These are phyloP conservation scores for Colletotrichum sp. DNA, from an alignment of 2,329 filamentous ascomycete genomes.

Conservation along the genomic window DNA sequence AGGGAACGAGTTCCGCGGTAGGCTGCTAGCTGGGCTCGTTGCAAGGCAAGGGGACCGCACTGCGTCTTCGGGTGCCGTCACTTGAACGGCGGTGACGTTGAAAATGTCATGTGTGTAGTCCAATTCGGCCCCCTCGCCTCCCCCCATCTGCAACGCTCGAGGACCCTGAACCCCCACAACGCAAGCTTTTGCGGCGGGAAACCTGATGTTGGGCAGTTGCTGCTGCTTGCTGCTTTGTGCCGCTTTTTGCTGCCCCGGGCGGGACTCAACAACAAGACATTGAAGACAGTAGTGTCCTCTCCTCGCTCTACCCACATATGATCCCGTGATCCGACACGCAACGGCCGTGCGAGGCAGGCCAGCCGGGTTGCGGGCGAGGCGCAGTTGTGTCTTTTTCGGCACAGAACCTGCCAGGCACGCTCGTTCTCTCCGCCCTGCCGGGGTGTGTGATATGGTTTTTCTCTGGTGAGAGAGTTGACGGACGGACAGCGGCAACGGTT, in stretches of 20 bases:
- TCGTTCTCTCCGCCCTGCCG: neutral
- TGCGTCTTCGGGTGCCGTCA: neutral
- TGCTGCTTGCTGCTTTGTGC: neutral
- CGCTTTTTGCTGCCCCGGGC: neutral
- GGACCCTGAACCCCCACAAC: constrained; percentile 4
- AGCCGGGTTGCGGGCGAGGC: neutral
- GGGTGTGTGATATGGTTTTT: neutral
- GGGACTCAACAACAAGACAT: neutral
- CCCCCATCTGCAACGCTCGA: neutral
- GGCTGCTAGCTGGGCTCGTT: neutral
- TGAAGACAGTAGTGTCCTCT: neutral
- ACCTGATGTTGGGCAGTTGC: neutral
- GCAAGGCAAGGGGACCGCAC: neutral
- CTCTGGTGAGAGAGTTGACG: neutral
- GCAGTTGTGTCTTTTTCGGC: neutral
- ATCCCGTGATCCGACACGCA: neutral
- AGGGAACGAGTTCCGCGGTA: neutral
- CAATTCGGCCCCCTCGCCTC: neutral
- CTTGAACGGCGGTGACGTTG: neutral
- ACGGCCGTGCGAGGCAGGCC: neutral
- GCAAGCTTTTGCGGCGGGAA: neutral
- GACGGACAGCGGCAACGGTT: neutral
- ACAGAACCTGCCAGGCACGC: constrained; percentile 10
- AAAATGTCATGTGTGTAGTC: neutral
- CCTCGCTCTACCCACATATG: neutral